Percentiles rank a stretch among this genome's conserved stretches.
These are phyloP conservation scores for Pyrus hybrid DNA, from an alignment of 331 rosid genomes.

Conservation along the genomic window DNA sequence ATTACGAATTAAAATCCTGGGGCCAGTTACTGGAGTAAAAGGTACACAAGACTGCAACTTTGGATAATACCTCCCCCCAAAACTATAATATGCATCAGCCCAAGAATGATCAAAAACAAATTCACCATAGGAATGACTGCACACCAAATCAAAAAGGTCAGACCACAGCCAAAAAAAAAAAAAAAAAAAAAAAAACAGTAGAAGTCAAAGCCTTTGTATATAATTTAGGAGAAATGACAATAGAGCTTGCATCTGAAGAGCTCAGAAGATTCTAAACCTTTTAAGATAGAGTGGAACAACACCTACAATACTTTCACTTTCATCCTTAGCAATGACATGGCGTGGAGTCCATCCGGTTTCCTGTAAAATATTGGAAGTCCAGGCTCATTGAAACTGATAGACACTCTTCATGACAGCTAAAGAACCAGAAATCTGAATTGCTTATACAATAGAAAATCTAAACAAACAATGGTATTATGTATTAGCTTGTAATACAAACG, in stretches of 20 bases:
- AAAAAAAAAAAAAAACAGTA: background rate
- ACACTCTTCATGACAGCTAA: background rate
- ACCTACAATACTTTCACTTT: conserved; percentile 32
- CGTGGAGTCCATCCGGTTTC: conserved; percentile 84
- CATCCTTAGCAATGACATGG: conserved; percentile 68
- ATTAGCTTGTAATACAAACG: background rate
- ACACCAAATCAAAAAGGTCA: conserved; percentile 11
- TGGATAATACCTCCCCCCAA: conserved; percentile 75
- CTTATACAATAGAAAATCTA: background rate
- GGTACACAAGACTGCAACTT: conserved; percentile 86
- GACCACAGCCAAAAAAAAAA: background rate
- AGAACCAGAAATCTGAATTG: background rate
- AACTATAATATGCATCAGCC: conserved; percentile 83
- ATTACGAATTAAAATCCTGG: conserved; percentile 71
- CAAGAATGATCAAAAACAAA: conserved; percentile 96
- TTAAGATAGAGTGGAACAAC: conserved; percentile 87
- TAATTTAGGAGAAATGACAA: background rate
- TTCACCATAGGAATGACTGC: conserved; percentile 93
- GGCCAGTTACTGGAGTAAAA: conserved; percentile 93
- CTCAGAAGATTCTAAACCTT: conserved; percentile 31
- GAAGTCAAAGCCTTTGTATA: background rate
- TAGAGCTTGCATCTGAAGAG: conserved; percentile 7
- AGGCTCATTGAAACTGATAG: background rate
- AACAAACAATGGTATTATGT: background rate
- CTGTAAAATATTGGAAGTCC: conserved; percentile 15